These are phyloP conservation scores for Heimioporus sp. DNA, from an alignment of 768 basidiomycete species.

Conservation along the genomic window DNA sequence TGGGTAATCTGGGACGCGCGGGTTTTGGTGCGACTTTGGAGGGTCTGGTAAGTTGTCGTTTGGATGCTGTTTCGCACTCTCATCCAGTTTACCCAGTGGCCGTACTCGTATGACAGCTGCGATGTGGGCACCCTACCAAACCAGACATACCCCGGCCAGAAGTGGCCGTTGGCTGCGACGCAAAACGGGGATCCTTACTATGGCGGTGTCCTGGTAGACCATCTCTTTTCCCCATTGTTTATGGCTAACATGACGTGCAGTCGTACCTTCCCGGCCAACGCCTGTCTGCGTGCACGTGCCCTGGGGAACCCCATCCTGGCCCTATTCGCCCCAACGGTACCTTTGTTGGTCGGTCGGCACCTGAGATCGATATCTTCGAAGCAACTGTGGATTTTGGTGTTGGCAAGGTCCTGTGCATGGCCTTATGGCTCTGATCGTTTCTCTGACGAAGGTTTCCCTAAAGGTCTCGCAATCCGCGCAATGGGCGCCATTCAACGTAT, in stretches of 20 bases:
- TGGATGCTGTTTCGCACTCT: not conserved
- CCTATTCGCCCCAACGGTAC: constrained; percentile 46
- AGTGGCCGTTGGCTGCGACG: constrained; percentile 43
- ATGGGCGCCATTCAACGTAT: constrained; percentile 37
- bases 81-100: constrained; percentile 39
- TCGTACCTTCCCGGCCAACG: constrained; percentile 58
- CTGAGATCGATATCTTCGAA: constrained; percentile 62
- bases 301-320: constrained; percentile 56
- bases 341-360: constrained; percentile 53
- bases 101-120: constrained; percentile 56
- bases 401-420: constrained; percentile 32
- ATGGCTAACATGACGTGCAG: constrained; percentile 9
- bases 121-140: constrained; percentile 79
- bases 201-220: constrained; percentile 23
- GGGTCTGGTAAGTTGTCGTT: constrained; percentile 50
- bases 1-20: constrained; percentile 52
- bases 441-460: constrained; percentile 7
- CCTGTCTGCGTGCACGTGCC: constrained; percentile 57
- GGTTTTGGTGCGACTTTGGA: constrained; percentile 58
- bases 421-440: not conserved
- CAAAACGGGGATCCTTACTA: constrained; percentile 37
- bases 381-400: constrained; percentile 35
- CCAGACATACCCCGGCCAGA: constrained; percentile 53
- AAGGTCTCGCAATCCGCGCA: constrained; percentile 57
- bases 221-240: not conserved